Evolutionary conservation across 2,329 filamentous ascomycete species (phyloP).

Genomic region (Exophiala aquamarina): DNA sequence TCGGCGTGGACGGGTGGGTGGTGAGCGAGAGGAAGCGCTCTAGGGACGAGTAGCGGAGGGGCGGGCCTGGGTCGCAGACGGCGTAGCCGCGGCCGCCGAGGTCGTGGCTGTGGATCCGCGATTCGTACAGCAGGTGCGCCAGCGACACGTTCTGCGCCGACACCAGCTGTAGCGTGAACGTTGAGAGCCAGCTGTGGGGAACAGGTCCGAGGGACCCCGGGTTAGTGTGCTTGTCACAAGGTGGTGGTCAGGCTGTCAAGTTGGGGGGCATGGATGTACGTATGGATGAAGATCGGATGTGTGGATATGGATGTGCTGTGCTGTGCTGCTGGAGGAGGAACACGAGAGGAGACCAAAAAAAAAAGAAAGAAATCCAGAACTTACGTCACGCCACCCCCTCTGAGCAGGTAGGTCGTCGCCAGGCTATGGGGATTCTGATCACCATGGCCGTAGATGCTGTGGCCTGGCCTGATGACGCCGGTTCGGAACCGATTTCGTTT

Average conservation of each 20-base stretch:
- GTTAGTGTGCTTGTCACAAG: not conserved
- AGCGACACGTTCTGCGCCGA: slow-evolving; percentile 54
- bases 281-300: too few species aligned
- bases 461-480: slow-evolving; percentile 55
- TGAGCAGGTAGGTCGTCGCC: slow-evolving; percentile 41
- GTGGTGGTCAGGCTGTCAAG: slow-evolving; percentile 19
- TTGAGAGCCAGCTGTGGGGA: slow-evolving; percentile 44
- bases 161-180: slow-evolving; percentile 52
- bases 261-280: too few species aligned
- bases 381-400: too few species aligned
- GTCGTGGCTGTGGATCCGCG: slow-evolving; percentile 45
- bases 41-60: slow-evolving; percentile 36
- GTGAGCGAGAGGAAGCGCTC: slow-evolving; percentile 34
- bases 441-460: slow-evolving; percentile 53
- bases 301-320: too few species aligned
- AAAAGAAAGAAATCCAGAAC: too few species aligned
- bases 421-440: slow-evolving; percentile 40
- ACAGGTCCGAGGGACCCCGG: too few species aligned
- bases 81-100: slow-evolving; percentile 49
- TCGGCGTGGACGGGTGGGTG: slow-evolving; percentile 30
- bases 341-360: slow-evolving; percentile 33
- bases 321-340: not conserved
- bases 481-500: slow-evolving; percentile 47
- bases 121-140: slow-evolving; percentile 55
- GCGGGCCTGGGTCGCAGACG: slow-evolving; percentile 50